phyloP scores from a whole-genome alignment of 169 alveolate species.

The Plasmodium malariae region DNA sequence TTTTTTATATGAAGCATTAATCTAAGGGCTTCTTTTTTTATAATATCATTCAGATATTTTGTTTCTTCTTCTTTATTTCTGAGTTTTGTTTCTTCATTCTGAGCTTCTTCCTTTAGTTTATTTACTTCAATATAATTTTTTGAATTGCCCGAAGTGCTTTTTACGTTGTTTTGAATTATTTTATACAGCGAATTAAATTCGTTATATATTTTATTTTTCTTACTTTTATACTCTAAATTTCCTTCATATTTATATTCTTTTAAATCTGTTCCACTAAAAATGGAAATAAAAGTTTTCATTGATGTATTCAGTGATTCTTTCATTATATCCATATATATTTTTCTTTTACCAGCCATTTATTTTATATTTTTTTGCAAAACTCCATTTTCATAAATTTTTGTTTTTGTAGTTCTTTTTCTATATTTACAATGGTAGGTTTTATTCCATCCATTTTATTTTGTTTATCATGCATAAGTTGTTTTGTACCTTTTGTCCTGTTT shows the following conservation, averaged over 20 bases:
- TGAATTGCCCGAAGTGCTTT: not conserved
- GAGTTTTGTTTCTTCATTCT: not conserved
- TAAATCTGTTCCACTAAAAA: not conserved
- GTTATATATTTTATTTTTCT: not conserved
- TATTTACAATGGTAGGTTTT: not conserved
- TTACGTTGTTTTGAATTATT: not conserved
- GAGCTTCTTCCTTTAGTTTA: not conserved
- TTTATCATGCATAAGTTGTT: not conserved
- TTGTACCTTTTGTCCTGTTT: not conserved
- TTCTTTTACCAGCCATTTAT: not conserved
- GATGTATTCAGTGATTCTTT: not conserved
- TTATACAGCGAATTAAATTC: not conserved
- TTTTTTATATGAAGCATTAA: not conserved
- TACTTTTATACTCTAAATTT: not conserved
- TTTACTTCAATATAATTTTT: not conserved
- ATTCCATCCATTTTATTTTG: not conserved
- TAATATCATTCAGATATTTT: not conserved
- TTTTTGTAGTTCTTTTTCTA: not conserved
- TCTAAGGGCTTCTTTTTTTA: slow-evolving; percentile 12
- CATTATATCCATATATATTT: not conserved
- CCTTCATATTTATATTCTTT: not conserved
- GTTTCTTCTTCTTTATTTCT: slow-evolving; percentile 8
- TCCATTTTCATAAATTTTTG: not conserved
- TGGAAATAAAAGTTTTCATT: not conserved
- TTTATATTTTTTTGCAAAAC: not conserved